Base-by-base conservation (phyloP, 352 stramenopile species). In the Phytopythium litorale region DNA sequence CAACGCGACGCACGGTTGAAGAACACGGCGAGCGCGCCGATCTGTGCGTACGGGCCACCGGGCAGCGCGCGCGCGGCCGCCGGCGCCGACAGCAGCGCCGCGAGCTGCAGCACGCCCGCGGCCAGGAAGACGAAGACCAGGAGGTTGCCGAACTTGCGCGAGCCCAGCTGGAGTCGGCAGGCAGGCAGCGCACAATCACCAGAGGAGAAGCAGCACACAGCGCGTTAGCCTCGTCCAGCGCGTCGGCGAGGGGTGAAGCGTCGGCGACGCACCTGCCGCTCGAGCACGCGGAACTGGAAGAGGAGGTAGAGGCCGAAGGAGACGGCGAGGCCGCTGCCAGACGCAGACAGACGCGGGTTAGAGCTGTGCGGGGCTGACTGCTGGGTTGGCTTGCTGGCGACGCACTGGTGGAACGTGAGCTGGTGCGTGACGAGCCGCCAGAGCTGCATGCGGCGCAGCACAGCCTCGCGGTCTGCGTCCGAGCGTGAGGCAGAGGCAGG, bases 281-380 rank as follows among this genome's bases (percentile, higher is more conserved):
- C 87, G 21, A 96, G 65, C 25, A 93, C 71, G 49, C 87, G 83
- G 68, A 89, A 94, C 73, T 93, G 83, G 74, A 92, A 96, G 60
- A 96, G 76, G 50, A 87, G 70, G 58, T 96, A 96, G 46, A 96
- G 73, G 8, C 87, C 87, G 53, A 96, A 76, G 1, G 84, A 87
- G 40, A 85, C 84, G 0, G 82, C 83, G 25, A 96, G 64, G 9
- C 87, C 87, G 75, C 87, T 94, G 37, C 13, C 30, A 28, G 33
- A 64, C 18, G 59, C 18, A 48, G 16, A 48, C 8, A 48, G n/a
- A 13, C 1, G 6, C 6, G 21, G n/a, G 42, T 25, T 25, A 46
- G 40, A 46, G 19, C 33, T 38, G 33, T 8, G 7, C 11, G 33
- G 33, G 7, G 40, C 40, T 18, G 18, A 9, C 40, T 21, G 37